These are phyloP conservation scores for Fusarium sp. DNA, from an alignment of 2,329 filamentous ascomycete species.

Conservation along the genomic window DNA sequence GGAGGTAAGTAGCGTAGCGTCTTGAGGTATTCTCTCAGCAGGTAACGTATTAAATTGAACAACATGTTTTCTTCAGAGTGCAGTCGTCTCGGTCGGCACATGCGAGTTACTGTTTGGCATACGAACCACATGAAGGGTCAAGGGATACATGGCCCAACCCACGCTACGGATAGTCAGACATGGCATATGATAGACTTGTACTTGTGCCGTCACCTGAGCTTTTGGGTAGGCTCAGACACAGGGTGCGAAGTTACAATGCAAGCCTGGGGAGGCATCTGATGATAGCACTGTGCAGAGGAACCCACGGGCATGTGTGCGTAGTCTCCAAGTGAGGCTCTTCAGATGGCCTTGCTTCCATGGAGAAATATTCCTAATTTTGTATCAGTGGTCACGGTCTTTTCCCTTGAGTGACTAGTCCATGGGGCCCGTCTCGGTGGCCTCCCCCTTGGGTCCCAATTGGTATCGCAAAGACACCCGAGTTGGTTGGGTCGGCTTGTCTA, in stretches of 20 bases:
- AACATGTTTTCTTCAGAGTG: neutral
- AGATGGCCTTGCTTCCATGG: no score
- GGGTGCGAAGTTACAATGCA: neutral
- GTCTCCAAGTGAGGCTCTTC: neutral
- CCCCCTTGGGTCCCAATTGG: neutral
- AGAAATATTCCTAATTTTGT: no score
- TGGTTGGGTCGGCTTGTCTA: neutral
- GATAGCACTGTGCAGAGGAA: no score
- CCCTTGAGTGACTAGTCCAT: neutral
- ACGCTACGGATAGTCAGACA: fast-evolving
- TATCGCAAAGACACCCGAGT: neutral
- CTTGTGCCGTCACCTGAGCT: neutral
- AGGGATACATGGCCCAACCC: no score
- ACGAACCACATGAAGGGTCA: neutral
- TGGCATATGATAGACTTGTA: neutral
- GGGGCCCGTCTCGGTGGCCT: neutral
- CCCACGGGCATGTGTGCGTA: neutral
- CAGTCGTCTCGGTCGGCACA: neutral
- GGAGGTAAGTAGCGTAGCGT: neutral
- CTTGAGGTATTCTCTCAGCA: neutral
- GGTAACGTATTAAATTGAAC: neutral
- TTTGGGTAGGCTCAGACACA: no score
- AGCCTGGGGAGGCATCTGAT: neutral
- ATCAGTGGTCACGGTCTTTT: no score
- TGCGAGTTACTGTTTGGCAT: neutral